Conservation (phyloP, 208 protist species). For the Wallacemonas rigidus region DNA sequence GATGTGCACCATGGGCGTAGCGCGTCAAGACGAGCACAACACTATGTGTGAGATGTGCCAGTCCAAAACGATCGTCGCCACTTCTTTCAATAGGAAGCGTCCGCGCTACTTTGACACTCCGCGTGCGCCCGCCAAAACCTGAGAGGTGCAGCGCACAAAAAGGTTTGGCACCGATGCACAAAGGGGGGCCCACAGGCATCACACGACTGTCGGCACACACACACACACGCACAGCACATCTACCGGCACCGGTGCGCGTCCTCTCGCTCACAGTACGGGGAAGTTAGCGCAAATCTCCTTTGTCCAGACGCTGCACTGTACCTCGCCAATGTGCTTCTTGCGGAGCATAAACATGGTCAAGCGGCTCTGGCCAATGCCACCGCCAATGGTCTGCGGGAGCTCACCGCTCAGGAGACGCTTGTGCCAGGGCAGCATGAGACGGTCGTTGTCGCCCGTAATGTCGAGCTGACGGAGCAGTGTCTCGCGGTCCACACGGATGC, state of each 20-base stretch:
- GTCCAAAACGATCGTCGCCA: no score
- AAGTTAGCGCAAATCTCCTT: conserved; percentile 41
- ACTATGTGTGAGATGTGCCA: no score
- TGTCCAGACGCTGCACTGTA: conserved; percentile 88
- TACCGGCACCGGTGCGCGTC: no score
- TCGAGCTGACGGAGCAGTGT: conserved; percentile 78
- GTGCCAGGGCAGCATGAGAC: conserved; percentile 72
- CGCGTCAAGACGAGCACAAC: no score
- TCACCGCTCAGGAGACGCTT: conserved; percentile 73
- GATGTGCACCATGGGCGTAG: neutral
- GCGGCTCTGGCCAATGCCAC: conserved; percentile 88
- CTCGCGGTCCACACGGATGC: conserved; percentile 88
- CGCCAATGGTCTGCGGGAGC: conserved; percentile 86
- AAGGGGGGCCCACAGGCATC: no score
- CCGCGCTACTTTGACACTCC: no score
- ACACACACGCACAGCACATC: no score
- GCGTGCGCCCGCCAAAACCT: no score
- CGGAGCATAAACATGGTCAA: conserved; percentile 87
- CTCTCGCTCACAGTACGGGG: conserved; percentile 28
- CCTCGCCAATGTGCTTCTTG: conserved; percentile 92
- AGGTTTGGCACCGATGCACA: no score
- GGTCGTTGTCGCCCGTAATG: conserved; percentile 63
- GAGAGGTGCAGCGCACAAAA: no score
- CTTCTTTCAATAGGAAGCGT: no score
- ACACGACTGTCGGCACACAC: no score